Evolutionary conservation across 805 yeast genomes (phyloP).

Genomic region (Lachancea meyersii): DNA sequence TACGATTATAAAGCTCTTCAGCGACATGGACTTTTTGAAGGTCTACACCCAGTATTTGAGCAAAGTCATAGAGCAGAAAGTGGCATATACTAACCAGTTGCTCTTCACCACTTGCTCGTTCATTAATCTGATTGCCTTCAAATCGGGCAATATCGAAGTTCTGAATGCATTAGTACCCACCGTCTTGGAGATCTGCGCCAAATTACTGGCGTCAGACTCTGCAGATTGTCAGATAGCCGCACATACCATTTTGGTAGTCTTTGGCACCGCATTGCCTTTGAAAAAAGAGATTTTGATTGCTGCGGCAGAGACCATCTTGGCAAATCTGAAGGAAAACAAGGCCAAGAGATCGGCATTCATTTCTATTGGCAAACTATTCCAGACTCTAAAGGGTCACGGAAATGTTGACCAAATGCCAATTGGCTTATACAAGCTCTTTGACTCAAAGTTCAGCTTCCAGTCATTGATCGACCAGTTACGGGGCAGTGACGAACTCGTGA

Average conservation of each 20-base stretch:
- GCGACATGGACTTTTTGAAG: conserved; percentile 61
- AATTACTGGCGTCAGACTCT: conserved; percentile 41
- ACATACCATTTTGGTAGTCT: conserved; percentile 72
- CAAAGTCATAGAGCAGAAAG: conserved; percentile 42
- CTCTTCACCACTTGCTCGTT: conserved; percentile 70
- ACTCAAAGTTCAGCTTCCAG: conserved; percentile 19
- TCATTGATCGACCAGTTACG: conserved; percentile 20
- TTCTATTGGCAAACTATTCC: conserved; percentile 44
- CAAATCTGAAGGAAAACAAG: conserved; percentile 37
- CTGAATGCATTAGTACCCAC: conserved; percentile 49
- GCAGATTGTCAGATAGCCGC: conserved; percentile 74
- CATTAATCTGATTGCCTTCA: conserved; percentile 60
- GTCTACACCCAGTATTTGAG: conserved; percentile 52
- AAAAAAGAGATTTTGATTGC: conserved; percentile 48
- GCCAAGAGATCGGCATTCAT: conserved; percentile 41
- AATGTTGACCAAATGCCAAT: conserved; percentile 38
- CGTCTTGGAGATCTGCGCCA: conserved; percentile 53
- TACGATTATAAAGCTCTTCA: conserved; percentile 67
- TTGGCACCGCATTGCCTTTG: conserved; percentile 67
- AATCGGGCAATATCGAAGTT: conserved; percentile 36
- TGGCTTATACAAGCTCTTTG: conserved; percentile 34
- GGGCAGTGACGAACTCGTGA: conserved; percentile 26
- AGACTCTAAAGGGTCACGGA: conserved; percentile 39
- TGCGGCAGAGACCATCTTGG: conserved; percentile 51
- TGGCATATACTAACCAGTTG: conserved; percentile 61